Conservation (phyloP, 2,329 filamentous ascomycete species). For the Cryoendolithus antarcticus region DNA sequence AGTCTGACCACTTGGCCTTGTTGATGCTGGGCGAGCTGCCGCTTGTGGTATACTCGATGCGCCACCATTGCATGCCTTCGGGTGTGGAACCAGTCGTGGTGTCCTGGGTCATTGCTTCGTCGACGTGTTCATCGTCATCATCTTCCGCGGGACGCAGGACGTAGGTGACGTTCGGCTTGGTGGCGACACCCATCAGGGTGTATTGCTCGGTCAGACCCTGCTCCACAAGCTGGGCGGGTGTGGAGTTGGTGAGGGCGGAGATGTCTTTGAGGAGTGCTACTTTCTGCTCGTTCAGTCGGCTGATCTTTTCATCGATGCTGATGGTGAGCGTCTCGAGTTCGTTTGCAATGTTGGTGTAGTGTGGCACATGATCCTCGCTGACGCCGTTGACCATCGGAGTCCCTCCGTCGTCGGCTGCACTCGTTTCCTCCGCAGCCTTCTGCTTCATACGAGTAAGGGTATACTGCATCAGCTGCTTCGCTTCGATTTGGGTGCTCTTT, state of each 20-base stretch:
- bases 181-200: constrained; percentile 46
- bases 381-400: constrained; percentile 10
- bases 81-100: constrained; percentile 23
- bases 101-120: constrained; percentile 9
- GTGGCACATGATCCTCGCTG: constrained; percentile 7
- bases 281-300: constrained; percentile 16
- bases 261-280: constrained; percentile 19
- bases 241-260: constrained; percentile 15
- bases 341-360: constrained; percentile 16
- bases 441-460: constrained; percentile 8
- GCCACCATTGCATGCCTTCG: constrained; percentile 42
- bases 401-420: constrained; percentile 9
- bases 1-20: constrained; percentile 25
- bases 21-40: constrained; percentile 27
- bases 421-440: constrained; percentile 8
- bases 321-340: constrained; percentile 24
- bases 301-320: constrained; percentile 21
- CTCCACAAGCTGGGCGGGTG: constrained; percentile 10
- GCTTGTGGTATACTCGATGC: constrained; percentile 37
- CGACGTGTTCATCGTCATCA: constrained; percentile 7
- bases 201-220: constrained; percentile 35
- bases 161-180: constrained; percentile 45
- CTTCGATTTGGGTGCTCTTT: constrained; percentile 22
- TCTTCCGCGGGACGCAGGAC: constrained; percentile 31
- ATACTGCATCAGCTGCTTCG: constrained; percentile 25